Evolutionary conservation across 1,284 basidiomycete species (phyloP), one percentile per base, ranked within the genome.

Genomic region (Xerocomus amazonicus): DNA sequence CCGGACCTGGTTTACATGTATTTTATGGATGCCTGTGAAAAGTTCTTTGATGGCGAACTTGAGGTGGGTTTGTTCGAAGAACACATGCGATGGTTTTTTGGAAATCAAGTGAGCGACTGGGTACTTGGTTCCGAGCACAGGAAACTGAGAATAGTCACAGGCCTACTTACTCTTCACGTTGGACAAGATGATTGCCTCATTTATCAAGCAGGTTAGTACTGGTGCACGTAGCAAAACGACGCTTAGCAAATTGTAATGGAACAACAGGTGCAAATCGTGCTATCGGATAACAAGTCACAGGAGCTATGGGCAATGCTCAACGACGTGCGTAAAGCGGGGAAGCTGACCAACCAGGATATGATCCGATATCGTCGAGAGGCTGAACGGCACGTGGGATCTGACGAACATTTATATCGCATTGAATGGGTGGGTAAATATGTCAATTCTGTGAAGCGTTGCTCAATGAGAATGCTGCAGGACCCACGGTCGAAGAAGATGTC

Each of bases 71-170:
- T 85, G 16, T 98, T 93, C 63, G 97, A 99, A 68, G 96, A 99
- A 67, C 90, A 92, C 60, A 84, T 97, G 78, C 76, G 97, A 52
- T 92, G 91, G 81, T 95, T 99, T 79, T 98, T 96, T 74, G 92
- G 93, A 31, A 95, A 87, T 57, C 90, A 93, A 77, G 94, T 93
- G 59, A 72, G 84, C 40, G 31, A 37, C 37, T 23, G 8, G 19
- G 19, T 2, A 23, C 19, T 23, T 23, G 19, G 19, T 23, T 23
- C 4, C 19, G 4, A 23, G 19, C 19, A 23, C 19, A 23, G 19
- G 19, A 23, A 23, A 23, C 19, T 23, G 19, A 72, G 64, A 45
- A 51, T 33, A 43, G 37, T 50, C 34, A 72, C 59, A 90, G 85
- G 87, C 86, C 7, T 96, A 92, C 72, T 79, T 87, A 48, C 74